Base-by-base conservation (phyloP, 2,329 filamentous ascomycete species). In the Ophiostoma pallidulum region DNA sequence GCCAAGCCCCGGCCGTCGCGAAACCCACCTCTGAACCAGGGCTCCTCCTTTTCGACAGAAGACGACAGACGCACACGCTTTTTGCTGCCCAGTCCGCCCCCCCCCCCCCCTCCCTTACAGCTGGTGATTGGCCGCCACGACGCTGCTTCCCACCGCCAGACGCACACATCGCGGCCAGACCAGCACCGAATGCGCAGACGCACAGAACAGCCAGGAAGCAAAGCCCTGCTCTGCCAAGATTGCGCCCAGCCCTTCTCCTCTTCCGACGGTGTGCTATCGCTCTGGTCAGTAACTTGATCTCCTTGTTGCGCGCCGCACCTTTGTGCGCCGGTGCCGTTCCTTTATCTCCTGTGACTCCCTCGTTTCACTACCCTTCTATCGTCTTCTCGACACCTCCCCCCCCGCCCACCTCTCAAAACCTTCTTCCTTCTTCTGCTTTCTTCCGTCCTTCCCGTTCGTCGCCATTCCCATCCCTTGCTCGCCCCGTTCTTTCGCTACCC, bases 181-280 rank as follows among this genome's bases (percentile, higher is more conserved):
- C 12, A 9, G 3, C 13, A 29, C 18, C 32, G 16, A 10, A 26
- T 22, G 20, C n/a, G 28, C 31, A 37, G 42, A 45, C 33, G 22
- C 13, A n/a, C n/a, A 45, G 19, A 31, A 45, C 26, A 16, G 24
- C 35, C 28, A 32, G 29, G 43, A 10, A 38, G 20, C 35, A 20
- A 28, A 12, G 45, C 37, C 16, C 18, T 24, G 18, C 37, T 41
- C 42, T 8, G 48, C 48, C 48, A 47, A 50, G 48, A 32, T 28
- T 28, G 20, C 36, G 43, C 39, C 44, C 37, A 44, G 39, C 32
- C 33, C 35, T 42, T 31, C 47, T 50, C 47, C 47, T 49, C 42
- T 42, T 49, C 41, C 42, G 47, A 49, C 47, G 20, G 32, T 42
- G 42, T 49, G 36, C 35, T 31, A 39, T 50, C 44, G 13, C 44